Base-by-base conservation (phyloP, 2,329 filamentous ascomycete species). In the Penicillium brevicompactum region DNA sequence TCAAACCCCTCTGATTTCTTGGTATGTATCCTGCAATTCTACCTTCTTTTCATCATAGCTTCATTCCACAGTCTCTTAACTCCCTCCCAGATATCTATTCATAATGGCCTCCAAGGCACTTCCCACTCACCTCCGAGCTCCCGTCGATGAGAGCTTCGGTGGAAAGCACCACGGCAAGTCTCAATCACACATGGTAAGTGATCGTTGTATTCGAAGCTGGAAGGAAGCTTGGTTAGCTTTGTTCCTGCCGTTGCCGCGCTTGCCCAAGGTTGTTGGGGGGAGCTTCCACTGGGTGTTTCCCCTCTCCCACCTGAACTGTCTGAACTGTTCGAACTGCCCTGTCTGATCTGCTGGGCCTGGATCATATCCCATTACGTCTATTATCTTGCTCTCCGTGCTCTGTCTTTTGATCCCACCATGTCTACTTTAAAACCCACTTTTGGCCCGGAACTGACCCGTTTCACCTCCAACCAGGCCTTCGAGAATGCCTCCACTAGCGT, bases 401-500 rank as follows among this genome's bases (percentile, higher is more conserved):
- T 24, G 10, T 14, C 6, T 38, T 40, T 4, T 21, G 3, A 16
- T 37, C n/a, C 34, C 42, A 45, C 13, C 8, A 59, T 59, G 51
- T 38, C 49, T 48, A 22, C 42, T 11, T 38, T 32, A 30, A 27
- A 38, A 8, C 32, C 50, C 30, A 31, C 42, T 4, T 38, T 42
- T 45, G 21, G 42, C 16, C 31, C 47, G 27, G 41, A 51, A 38
- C 60, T 58, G 27, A 61, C 49, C 9, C 45, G 46, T n/a, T 38
- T 42, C 37, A 27, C 41, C 24, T 58, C 53, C 21, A 13, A 38
- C 13, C 76, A 97, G 94, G 94, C 94, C 60, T 99, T 99, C 76
- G 94, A 99, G 80, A 97, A 97, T 86, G 96, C 94, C 67, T 97
- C 93, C 53, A 99, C 94, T 72, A 97, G 91, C 70, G 93, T 99